Base-by-base conservation (phyloP, 2,329 filamentous ascomycete genomes). In the Neonectria faginata region DNA sequence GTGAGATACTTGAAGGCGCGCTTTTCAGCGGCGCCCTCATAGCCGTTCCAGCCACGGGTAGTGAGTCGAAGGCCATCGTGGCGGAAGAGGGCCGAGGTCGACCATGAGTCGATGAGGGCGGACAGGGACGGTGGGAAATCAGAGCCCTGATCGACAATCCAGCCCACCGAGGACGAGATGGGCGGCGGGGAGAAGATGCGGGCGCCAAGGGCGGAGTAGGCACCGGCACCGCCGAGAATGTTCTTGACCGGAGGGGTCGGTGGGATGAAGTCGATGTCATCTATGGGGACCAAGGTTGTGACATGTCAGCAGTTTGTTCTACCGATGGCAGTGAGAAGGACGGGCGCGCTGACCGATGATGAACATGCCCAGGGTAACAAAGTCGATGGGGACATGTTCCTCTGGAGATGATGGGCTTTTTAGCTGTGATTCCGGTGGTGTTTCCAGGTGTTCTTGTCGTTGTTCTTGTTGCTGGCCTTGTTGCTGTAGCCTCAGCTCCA, bases 21-120 rank as follows among this genome's bases (percentile, higher is more conserved):
- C 68, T 89, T 86, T 76, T 92, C 87, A 64, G 89, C 88, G 57
- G 88, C 85, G 33, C 87, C 85, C 41, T 90, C 88, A 76, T 98
- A 98, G 54, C 92, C 92, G 77, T 98, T 98, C 93, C 93, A 97
- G 50, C 92, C 94, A 50, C 93, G 88, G 0, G 96, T 99, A 2
- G 95, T 98, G 54, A 92, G 83, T 25, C 92, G 88, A 7, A 85
- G 78, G 1, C 84, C 82, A 58, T 92, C 89, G 53, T 88, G 81
- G 57, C 94, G 88, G 68, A 96, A 81, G 16, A 93, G 74, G 20
- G 88, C 92, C 6, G 88, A 87, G 1, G 94, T 97, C 16, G 89
- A 80, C 94, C 96, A 97, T 47, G 87, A 85, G 14, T 85, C 80
- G 69, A 99, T 89, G 47, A 87, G 83, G 2, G 84, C 75, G 52